These are phyloP conservation scores for Dictyostelium discoideum DNA, from an alignment of 78 protist genomes.

Conservation along the genomic window dicty_2.7 NC_007089.4:3733001-3733500, in stretches of 20 bases:
- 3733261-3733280: neutral
- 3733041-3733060: neutral
- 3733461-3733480: constrained; percentile 34
- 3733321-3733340: neutral
- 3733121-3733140: neutral
- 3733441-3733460: constrained; percentile 6
- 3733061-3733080: neutral
- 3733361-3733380: neutral
- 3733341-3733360: neutral
- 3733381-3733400: neutral
- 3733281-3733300: neutral
- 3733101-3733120: constrained; percentile 25
- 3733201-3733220: neutral
- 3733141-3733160: neutral
- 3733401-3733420: neutral
- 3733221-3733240: neutral
- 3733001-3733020: neutral
- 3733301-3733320: neutral
- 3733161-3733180: neutral
- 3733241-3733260: neutral
- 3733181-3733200: neutral
- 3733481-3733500: constrained; percentile 1
- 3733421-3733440: constrained; percentile 22
- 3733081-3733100: neutral
- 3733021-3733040: neutral